Conservation (phyloP, 208 protist genomes). For the Leishmania braziliensis region DNA sequence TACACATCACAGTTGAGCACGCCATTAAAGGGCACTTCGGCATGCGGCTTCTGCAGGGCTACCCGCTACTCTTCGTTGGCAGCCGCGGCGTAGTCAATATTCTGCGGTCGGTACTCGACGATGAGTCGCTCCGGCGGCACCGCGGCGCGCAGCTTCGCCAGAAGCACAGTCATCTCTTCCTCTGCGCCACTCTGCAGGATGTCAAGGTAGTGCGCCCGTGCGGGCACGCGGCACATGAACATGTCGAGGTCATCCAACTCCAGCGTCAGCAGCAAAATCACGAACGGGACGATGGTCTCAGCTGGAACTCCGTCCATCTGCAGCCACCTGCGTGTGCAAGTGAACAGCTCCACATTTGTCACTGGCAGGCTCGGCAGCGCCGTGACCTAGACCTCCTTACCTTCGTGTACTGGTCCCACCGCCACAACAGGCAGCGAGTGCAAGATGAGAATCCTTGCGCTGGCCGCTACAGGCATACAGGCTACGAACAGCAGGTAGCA, state of each 20-base stretch:
- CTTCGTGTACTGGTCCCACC: neutral
- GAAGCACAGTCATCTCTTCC: slow-evolving; percentile 13
- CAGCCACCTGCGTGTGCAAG: slow-evolving; percentile 21
- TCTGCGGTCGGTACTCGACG: slow-evolving; percentile 6
- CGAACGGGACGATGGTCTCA: slow-evolving; percentile 20
- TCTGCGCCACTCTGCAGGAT: slow-evolving; percentile 25
- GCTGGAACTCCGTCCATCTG: slow-evolving; percentile 10
- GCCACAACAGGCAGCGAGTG: neutral
- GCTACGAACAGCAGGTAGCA: neutral
- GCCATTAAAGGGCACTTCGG: slow-evolving; percentile 22
- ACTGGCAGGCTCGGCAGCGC: slow-evolving; percentile 5
- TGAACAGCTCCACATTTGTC: slow-evolving; percentile 5
- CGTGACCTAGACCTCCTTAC: slow-evolving; percentile 5
- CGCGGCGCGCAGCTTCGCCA: slow-evolving; percentile 4
- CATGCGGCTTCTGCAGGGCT: slow-evolving; percentile 18
- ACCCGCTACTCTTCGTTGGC: slow-evolving; percentile 23
- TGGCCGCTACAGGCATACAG: neutral
- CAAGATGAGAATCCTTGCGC: neutral
- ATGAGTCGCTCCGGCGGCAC: slow-evolving; percentile 9
- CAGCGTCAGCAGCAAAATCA: slow-evolving; percentile 10
- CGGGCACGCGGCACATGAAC: slow-evolving; percentile 30
- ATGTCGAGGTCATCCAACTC: slow-evolving; percentile 15
- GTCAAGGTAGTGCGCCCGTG: slow-evolving; percentile 15
- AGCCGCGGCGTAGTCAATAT: slow-evolving; percentile 27
- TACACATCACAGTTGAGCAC: slow-evolving; percentile 31